Conservation (phyloP, 208 protist genomes). For the Trypanosoma brucei region DNA sequence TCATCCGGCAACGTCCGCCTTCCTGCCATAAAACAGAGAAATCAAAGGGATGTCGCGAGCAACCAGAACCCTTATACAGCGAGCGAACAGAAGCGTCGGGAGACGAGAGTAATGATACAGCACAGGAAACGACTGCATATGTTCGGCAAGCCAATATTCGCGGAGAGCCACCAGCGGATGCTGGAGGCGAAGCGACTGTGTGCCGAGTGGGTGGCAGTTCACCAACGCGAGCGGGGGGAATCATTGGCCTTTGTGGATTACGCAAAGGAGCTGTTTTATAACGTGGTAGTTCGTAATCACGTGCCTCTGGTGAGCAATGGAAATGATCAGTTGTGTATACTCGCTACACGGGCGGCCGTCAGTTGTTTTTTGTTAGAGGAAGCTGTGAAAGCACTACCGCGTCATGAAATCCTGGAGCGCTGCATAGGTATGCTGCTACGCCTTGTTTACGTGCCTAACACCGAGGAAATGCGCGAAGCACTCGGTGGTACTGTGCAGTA, state of each 20-base stretch:
- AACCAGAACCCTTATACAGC: too few species aligned
- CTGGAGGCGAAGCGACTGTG: constrained; percentile 2
- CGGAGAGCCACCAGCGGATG: constrained; percentile 1
- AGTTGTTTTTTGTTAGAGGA: constrained; percentile 52
- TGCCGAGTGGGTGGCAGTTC: constrained; percentile 5
- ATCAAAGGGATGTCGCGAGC: too few species aligned
- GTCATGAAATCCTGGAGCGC: constrained; percentile 53
- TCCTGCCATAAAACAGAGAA: too few species aligned
- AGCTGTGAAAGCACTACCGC: constrained; percentile 39
- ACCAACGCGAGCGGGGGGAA: constrained; percentile 12
- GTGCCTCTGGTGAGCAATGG: constrained; percentile 2
- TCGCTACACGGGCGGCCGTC: constrained; percentile 47
- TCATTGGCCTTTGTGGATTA: constrained; percentile 4
- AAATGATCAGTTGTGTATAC: constrained; percentile 26
- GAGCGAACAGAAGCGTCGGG: too few species aligned
- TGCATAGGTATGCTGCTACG: constrained; percentile 63
- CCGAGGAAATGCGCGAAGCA: constrained; percentile 26
- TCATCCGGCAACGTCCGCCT: too few species aligned
- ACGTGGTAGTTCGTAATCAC: constrained; percentile 11
- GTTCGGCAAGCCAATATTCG: neutral
- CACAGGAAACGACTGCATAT: neutral
- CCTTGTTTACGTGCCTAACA: constrained; percentile 63
- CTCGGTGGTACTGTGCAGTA: constrained; percentile 26
- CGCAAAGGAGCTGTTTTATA: constrained; percentile 19
- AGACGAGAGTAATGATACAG: neutral